A percentile compares a stretch with the other conserved stretches of the same genome.
These are phyloP conservation scores for Cucumis hystrix DNA, from an alignment of 306 rosid species.

Conservation along the genomic window DNA sequence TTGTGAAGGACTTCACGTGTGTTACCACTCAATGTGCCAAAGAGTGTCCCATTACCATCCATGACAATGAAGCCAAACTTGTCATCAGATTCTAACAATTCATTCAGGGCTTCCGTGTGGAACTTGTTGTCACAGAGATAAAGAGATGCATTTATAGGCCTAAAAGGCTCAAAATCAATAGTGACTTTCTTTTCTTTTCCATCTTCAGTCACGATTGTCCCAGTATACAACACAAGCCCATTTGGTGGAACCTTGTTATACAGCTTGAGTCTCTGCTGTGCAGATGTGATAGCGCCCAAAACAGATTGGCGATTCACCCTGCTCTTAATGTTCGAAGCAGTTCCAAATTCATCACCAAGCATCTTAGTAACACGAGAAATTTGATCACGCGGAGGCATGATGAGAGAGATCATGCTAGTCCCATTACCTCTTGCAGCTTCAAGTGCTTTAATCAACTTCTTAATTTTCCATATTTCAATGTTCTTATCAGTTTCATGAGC, in stretches of 20 bases:
- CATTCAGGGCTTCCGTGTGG: slow-evolving; percentile 79
- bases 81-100: slow-evolving; percentile 80
- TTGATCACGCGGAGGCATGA: slow-evolving; percentile 93
- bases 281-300: slow-evolving; percentile 78
- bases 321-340: slow-evolving; percentile 87
- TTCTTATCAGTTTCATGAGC: slow-evolving; percentile 82
- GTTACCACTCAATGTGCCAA: slow-evolving; percentile 81
- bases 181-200: slow-evolving; percentile 94
- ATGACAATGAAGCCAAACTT: slow-evolving; percentile 80
- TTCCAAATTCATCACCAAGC: slow-evolving; percentile 91
- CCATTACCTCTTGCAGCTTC: slow-evolving; percentile 90
- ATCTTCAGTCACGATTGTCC: slow-evolving; percentile 78
- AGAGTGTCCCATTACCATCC: slow-evolving; percentile 91
- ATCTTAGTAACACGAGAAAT: slow-evolving; percentile 84
- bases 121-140: slow-evolving; percentile 89
- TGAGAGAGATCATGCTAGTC: slow-evolving; percentile 88
- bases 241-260: slow-evolving; percentile 84
- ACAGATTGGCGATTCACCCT: slow-evolving; percentile 87
- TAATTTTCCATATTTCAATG: slow-evolving; percentile 90
- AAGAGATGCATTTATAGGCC: slow-evolving; percentile 75
- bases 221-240: slow-evolving; percentile 74
- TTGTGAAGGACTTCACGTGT: slow-evolving; percentile 85
- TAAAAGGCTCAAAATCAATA: slow-evolving; percentile 83
- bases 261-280: slow-evolving; percentile 80
- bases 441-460: slow-evolving; percentile 74